These are phyloP conservation scores for Boletus vermiculosoides DNA, from an alignment of 768 basidiomycete genomes.

Conservation along the genomic window DNA sequence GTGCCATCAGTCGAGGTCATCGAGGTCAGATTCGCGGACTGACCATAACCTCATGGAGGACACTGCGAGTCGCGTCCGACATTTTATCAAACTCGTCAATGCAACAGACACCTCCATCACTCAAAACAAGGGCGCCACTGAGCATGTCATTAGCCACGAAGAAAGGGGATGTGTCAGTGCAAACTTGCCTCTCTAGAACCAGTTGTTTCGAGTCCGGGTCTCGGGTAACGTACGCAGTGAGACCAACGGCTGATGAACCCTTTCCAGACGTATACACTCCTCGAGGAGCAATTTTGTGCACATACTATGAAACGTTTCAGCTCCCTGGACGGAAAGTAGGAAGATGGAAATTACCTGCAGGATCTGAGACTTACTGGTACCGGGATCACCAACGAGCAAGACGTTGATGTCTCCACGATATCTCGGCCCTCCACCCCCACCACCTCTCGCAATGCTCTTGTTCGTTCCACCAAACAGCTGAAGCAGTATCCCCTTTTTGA, in stretches of 20 bases:
- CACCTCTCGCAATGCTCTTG: slow-evolving; percentile 89
- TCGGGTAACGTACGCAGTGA: slow-evolving; percentile 97
- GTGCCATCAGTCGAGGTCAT: background rate
- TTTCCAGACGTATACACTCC: slow-evolving; percentile 98
- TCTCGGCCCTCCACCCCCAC: slow-evolving; percentile 92
- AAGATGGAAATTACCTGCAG: slow-evolving; percentile 57
- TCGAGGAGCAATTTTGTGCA: slow-evolving; percentile 96
- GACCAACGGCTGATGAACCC: slow-evolving; percentile 96
- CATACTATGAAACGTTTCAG: slow-evolving; percentile 59
- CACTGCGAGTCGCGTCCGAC: slow-evolving; percentile 96
- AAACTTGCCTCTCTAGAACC: slow-evolving; percentile 83
- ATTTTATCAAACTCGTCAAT: slow-evolving; percentile 99
- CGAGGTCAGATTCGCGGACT: slow-evolving; percentile 14
- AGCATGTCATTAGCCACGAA: slow-evolving; percentile 1
- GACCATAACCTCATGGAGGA: slow-evolving; percentile 98
- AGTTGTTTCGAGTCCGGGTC: slow-evolving; percentile 99
- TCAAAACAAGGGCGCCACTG: slow-evolving; percentile 90
- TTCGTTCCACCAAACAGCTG: slow-evolving; percentile 98
- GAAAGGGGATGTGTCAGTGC: background rate
- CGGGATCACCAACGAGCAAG: slow-evolving; percentile 94
- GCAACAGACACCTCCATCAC: slow-evolving; percentile 96
- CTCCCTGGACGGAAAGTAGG: background rate
- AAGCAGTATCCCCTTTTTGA: slow-evolving; percentile 96
- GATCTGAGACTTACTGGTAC: slow-evolving; percentile 95
- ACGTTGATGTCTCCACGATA: slow-evolving; percentile 99